A percentile compares a stretch with the other conserved stretches of the same genome.
These are phyloP conservation scores for Cryptococcus sp. DNA, from an alignment of 1,284 basidiomycete species.

Conservation along the genomic window DNA sequence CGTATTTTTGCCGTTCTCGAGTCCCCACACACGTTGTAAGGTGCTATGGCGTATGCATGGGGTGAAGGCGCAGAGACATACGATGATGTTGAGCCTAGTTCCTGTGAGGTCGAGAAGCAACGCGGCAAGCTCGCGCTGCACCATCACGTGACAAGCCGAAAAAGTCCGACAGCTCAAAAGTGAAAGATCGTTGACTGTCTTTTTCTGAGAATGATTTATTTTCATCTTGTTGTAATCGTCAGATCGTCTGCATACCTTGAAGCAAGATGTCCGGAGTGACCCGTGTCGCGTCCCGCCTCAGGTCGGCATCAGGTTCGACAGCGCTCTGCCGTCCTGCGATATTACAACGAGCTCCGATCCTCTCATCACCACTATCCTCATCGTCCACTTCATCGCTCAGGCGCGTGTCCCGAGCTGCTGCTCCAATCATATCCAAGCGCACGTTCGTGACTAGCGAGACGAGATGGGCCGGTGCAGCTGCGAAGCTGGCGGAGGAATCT, in stretches of 20 bases:
- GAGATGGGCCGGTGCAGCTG: slow-evolving; percentile 29
- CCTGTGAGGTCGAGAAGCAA: too few relatives aligned
- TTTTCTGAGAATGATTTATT: too few relatives aligned
- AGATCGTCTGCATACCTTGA: not conserved
- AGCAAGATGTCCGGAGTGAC: slow-evolving; percentile 1
- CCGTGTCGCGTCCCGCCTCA: not conserved
- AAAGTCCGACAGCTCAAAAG: not conserved
- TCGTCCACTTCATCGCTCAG: not conserved
- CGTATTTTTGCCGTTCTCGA: not conserved
- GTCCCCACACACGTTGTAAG: not conserved
- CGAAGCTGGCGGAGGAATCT: slow-evolving; percentile 24
- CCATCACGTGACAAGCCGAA: not conserved
- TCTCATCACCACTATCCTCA: not conserved
- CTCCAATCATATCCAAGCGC: not conserved
- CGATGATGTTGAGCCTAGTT: too few relatives aligned
- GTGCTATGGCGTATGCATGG: too few relatives aligned
- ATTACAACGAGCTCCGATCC: not conserved
- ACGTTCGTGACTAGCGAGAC: not conserved
- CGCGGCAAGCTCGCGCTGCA: too few relatives aligned
- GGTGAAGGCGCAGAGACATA: too few relatives aligned
- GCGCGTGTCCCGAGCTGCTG: not conserved
- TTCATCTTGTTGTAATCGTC: too few relatives aligned
- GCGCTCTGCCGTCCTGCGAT: not conserved
- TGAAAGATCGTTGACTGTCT: too few relatives aligned
- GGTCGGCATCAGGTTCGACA: not conserved